Conservation (phyloP, 352 stramenopile species). For the Globisporangium mamillatum region DNA sequence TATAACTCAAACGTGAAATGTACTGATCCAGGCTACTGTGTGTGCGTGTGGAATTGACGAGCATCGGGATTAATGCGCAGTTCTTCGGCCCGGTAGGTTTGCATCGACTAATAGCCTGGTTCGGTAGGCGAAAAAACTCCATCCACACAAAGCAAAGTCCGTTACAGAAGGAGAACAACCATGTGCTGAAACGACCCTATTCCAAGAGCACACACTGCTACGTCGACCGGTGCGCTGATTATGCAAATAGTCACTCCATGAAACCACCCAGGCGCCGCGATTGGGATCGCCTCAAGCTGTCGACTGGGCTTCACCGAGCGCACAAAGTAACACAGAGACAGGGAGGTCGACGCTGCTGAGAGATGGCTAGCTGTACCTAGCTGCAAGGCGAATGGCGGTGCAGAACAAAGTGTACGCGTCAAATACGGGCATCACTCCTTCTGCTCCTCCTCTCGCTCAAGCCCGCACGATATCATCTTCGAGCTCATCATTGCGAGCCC, state of each 20-base stretch:
- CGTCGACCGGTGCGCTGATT: background rate
- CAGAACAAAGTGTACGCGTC: constrained; percentile 17
- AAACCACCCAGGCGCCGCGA: background rate
- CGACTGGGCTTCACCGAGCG: background rate
- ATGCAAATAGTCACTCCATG: background rate
- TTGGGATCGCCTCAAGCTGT: background rate
- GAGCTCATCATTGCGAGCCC: background rate
- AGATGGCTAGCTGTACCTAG: background rate
- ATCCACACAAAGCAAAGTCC: background rate
- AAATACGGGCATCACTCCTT: background rate
- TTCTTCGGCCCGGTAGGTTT: background rate
- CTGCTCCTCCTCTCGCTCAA: background rate
- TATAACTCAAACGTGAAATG: too few relatives aligned
- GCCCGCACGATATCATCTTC: constrained; percentile 2
- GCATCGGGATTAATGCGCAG: too few relatives aligned
- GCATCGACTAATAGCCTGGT: background rate
- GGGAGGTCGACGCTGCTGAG: background rate
- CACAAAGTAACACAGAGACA: background rate
- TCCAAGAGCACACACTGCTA: background rate
- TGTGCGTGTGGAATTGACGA: too few relatives aligned
- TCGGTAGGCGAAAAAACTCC: background rate
- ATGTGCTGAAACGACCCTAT: background rate
- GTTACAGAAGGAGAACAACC: background rate
- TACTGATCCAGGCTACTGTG: too few relatives aligned
- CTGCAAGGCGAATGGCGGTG: constrained; percentile 6